phyloP scores from a whole-genome alignment of 805 yeast species.

The Candida krabiensis region DNA sequence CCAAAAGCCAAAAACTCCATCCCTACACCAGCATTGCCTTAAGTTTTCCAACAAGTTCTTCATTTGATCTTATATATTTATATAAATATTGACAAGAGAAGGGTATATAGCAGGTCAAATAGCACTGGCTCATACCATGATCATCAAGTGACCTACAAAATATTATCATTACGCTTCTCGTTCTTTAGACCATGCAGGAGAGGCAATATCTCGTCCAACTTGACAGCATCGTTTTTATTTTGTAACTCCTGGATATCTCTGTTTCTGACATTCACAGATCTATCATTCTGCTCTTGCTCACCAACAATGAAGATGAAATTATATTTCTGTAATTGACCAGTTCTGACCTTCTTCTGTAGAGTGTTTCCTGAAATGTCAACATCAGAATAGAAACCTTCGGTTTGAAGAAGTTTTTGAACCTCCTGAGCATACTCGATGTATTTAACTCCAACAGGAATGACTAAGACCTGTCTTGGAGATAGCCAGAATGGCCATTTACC shows the following conservation, averaged over 20 bases:
- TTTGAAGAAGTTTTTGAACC: conserved; percentile 67
- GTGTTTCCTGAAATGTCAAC: conserved; percentile 95
- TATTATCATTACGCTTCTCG: conserved; percentile 74
- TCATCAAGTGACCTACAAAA: conserved; percentile 29
- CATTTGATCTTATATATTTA: no score
- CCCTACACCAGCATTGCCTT: no score
- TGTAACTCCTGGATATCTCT: conserved; percentile 93
- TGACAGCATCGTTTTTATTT: conserved; percentile 83
- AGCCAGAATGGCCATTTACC: conserved; percentile 99
- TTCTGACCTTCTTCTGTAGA: conserved; percentile 96
- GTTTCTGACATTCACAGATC: conserved; percentile 91
- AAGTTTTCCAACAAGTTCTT: no score
- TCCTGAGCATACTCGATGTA: conserved; percentile 87
- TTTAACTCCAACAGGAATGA: conserved; percentile 95
- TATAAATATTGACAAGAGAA: no score
- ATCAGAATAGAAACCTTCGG: conserved; percentile 85
- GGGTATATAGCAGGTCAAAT: no score
- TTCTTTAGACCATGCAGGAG: conserved; percentile 69
- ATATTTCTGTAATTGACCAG: conserved; percentile 90
- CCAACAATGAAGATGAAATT: conserved; percentile 97
- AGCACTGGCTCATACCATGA: no score
- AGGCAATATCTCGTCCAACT: conserved; percentile 67
- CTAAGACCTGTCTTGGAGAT: conserved; percentile 97
- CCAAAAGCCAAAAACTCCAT: no score
- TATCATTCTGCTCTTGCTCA: conserved; percentile 80